A percentile compares a stretch with the other conserved stretches of the same genome.
Evolutionary conservation across 2,329 filamentous ascomycete genomes (phyloP).

Genomic region (Nemania serpens): DNA sequence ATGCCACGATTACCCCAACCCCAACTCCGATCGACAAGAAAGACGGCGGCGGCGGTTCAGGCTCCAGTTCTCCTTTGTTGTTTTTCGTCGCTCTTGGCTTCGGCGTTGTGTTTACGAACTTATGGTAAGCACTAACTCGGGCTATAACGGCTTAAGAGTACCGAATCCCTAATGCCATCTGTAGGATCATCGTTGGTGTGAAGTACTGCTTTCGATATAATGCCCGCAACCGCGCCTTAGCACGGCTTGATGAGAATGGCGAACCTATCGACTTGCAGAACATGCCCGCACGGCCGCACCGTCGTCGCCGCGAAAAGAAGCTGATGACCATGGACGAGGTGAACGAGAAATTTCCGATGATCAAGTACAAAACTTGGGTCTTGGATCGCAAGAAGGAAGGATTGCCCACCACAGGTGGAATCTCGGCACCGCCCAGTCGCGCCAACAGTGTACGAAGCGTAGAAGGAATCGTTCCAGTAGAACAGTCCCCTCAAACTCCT

Average conservation of each 20-base stretch:
- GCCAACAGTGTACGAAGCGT: conserved; percentile 74
- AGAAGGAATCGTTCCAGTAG: conserved; percentile 57
- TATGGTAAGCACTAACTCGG: conserved; percentile 76
- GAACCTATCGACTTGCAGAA: conserved; percentile 87
- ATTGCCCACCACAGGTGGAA: conserved; percentile 80
- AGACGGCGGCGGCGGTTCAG: conserved; percentile 48
- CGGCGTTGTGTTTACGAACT: conserved; percentile 96
- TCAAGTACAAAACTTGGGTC: conserved; percentile 96
- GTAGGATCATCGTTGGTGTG: conserved; percentile 97
- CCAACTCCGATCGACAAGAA: conserved; percentile 31
- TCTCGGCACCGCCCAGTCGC: conserved; percentile 74
- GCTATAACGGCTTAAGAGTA: conserved; percentile 4
- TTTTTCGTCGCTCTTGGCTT: conserved; percentile 98
- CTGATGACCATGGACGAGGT: conserved; percentile 99
- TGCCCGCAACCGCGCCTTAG: conserved; percentile 82
- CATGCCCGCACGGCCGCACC: conserved; percentile 78
- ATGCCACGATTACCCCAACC: conserved; percentile 20
- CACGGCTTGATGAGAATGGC: conserved; percentile 73
- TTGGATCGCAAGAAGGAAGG: conserved; percentile 81
- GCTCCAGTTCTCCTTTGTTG: conserved; percentile 73
- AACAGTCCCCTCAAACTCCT: conserved; percentile 47
- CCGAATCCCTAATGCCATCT: conserved; percentile 25
- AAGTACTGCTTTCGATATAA: conserved; percentile 99
- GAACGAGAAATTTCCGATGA: conserved; percentile 93
- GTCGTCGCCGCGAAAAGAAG: conserved; percentile 93